Conservation (phyloP, 2,329 filamentous ascomycete genomes). For the Dactylonectria macrodidyma region DNA sequence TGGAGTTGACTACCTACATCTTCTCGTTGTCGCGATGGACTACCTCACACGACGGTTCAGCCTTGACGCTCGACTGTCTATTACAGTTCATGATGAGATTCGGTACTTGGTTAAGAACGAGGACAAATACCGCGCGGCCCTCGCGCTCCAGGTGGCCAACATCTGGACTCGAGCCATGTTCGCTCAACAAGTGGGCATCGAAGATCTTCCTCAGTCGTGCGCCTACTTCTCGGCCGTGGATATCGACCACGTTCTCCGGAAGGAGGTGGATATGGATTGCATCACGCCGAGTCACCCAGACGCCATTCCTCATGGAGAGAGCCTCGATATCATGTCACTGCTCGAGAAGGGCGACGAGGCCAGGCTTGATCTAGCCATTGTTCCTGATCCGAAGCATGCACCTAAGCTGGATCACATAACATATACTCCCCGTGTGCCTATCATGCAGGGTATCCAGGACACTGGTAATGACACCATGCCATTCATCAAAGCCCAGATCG, state of each 20-base stretch:
- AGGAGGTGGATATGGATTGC: conserved; percentile 99
- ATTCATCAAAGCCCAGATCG: conserved; percentile 90
- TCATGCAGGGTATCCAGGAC: conserved; percentile 82
- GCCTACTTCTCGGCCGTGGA: conserved; percentile 97
- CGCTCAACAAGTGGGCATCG: conserved; percentile 94
- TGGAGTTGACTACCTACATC: conserved; percentile 96
- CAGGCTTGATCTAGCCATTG: conserved; percentile 75
- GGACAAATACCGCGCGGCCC: conserved; percentile 89
- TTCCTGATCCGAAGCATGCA: conserved; percentile 65
- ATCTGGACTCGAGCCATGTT: conserved; percentile 99
- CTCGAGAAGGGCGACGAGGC: conserved; percentile 81
- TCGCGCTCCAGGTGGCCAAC: conserved; percentile 95
- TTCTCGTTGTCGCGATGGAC: conserved; percentile 95
- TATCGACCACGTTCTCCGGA: conserved; percentile 94
- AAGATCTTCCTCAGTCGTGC: conserved; percentile 93
- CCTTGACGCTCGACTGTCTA: conserved; percentile 86
- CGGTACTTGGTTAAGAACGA: conserved; percentile 89
- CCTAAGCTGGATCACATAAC: conserved; percentile 73
- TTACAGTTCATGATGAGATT: conserved; percentile 98
- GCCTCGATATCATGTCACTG: conserved; percentile 84
- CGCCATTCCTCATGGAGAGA: conserved; percentile 88
- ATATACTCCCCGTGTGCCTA: conserved; percentile 81
- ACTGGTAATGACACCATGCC: conserved; percentile 62
- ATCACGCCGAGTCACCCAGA: conserved; percentile 88
- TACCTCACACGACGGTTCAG: conserved; percentile 90